Evolutionary conservation across 192 early-diverging fungal genomes (phyloP), one percentile per base, ranked within the genome.

Genomic region (Chytriomyces confervae): DNA sequence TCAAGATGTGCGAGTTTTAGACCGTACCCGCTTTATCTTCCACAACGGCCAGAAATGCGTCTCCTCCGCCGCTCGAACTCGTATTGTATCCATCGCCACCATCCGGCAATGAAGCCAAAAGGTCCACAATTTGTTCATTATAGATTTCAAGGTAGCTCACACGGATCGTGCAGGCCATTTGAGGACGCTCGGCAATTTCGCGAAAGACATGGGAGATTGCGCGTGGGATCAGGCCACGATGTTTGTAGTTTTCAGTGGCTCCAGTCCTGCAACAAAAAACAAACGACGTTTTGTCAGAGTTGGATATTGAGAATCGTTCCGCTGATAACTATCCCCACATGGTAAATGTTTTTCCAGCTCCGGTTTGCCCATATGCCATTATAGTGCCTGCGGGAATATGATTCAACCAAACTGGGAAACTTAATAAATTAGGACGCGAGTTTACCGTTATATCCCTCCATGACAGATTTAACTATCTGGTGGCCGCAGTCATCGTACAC

Each of bases 211-310:
- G 86, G 1, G 87, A 85, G 47, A 90, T 90, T 5, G 85, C 79
- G 29, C 89, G 78, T 13, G 89, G 89, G 23, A 90, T 90, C 24
- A 90, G 71, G 23, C 89, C 89, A 20, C 89, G 77, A 76, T 90
- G 89, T 71, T 88, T 89, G 80, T 90, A 90, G 82, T 90, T 90
- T 78, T 90, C 89, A 9, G 88, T 86, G 7, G 89, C 87, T 6
- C 89, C 89, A 16, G 89, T 89, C 87, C 86, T 87, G 53, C 6
- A n/a, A 47, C 6, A n/a, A 20, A 61, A 23, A 36, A 53, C 10
- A 20, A 64, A 11, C 2, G 36, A 23, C 29, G 57, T 8, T 75
- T 3, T 8, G 50, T 27, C 57, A 44, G 74, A 53, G 4, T 65
- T 7, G 7, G 16, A 20, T 53, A 5, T 24, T 47, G 61, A 57